Evolutionary conservation across 2,329 filamentous ascomycete species (phyloP), one percentile per base, ranked within the genome.

Genomic region (Botrytis fabae): DNA sequence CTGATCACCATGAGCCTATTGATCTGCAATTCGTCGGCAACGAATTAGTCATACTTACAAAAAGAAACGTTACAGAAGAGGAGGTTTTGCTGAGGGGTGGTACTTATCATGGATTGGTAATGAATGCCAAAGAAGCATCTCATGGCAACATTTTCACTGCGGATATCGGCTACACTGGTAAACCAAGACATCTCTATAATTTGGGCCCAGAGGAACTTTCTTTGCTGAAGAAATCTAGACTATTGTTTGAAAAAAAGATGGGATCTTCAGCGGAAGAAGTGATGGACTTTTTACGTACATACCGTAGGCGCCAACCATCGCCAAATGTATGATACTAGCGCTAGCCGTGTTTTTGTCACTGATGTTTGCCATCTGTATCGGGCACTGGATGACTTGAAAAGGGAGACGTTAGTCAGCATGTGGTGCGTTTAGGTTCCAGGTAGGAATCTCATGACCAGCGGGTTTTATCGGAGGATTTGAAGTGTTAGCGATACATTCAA

Each of bases 231-330:
- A 18, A 4, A 18, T 57, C 51, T 57, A n/a, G n/a, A 28, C 51
- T 57, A 28, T 32, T 14, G 18, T 1, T 57, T 28, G 42, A 5
- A 16, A 44, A 16, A 3, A 44, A 9, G 42, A 5, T 1, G 2
- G 42, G 2, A 44, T 3, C 42, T 44, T 16, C 4, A 44, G 2
- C 42, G 16, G 42, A 44, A 44, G 3, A 16, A 44, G 7, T 38
- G 38, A 38, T 38, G 38, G 7, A 38, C 7, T 38, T 9, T 38
- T 8, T 38, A 38, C 8, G 46, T 4, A 10, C 0, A n/a, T 14
- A n/a, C 22, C 22, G 10, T 57, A 12, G 0, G n/a, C 8, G 0
- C 22, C 0, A 4, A 10, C 1, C 8, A 16, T 54, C 48, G 25
- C 2, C 0, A 54, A n/a, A n/a, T 3, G 25, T n/a, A n/a, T 54